Conservation (phyloP, 2,329 filamentous ascomycete genomes). For the Cercospora sp. region DNA sequence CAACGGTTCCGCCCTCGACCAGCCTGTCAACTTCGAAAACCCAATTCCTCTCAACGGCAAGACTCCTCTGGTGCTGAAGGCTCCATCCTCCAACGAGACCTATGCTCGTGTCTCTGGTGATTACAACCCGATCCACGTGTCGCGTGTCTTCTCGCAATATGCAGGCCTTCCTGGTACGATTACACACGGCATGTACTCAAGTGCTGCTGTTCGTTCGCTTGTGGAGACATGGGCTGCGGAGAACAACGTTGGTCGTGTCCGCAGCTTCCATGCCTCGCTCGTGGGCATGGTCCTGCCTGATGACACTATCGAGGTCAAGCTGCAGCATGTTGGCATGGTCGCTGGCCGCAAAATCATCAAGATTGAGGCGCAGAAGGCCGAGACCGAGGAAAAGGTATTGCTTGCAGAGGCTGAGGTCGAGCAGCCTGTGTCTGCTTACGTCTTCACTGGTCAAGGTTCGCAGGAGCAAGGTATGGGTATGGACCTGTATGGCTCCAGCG, state of each 20-base stretch:
- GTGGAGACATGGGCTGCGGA: constrained; percentile 99
- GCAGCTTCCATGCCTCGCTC: constrained; percentile 93
- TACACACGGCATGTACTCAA: constrained; percentile 99
- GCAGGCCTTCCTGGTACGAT: constrained; percentile 95
- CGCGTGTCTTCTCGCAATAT: constrained; percentile 92
- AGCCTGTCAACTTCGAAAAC: constrained; percentile 96
- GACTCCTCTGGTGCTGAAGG: constrained; percentile 81
- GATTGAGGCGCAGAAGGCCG: constrained; percentile 92
- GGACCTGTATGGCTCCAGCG: constrained; percentile 92
- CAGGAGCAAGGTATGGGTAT: constrained; percentile 99
- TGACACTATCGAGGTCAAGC: constrained; percentile 89
- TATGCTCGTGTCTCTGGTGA: constrained; percentile 97
- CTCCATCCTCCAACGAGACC: constrained; percentile 93
- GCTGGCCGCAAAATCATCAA: constrained; percentile 99
- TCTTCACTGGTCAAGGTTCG: constrained; percentile 97
- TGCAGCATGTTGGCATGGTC: constrained; percentile 97
- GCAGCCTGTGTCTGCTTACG: constrained; percentile 92
- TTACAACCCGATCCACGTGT: constrained; percentile 98
- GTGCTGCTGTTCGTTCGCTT: constrained; percentile 89
- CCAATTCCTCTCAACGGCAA: constrained; percentile 93
- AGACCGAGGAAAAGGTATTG: constrained; percentile 94
- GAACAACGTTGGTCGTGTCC: constrained; percentile 95
- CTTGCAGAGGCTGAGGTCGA: constrained; percentile 96
- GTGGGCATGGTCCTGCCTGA: constrained; percentile 99
- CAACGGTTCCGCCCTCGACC: constrained; percentile 87